Base-by-base conservation (phyloP, 192 early-diverging fungal species). In the Gigaspora rosea region DNA sequence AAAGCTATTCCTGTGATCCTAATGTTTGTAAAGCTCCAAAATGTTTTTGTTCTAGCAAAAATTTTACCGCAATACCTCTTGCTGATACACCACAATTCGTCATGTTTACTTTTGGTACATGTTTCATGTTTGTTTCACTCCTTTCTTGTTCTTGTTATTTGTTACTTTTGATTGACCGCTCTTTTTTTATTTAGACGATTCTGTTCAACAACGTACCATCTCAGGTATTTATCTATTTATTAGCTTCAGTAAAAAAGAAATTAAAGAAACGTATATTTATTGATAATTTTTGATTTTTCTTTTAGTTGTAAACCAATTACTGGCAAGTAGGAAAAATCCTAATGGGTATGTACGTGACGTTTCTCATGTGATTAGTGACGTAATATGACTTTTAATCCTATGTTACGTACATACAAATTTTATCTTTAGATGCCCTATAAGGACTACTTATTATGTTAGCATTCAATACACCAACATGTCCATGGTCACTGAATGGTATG, bases 381-480 rank as follows among this genome's bases (percentile, higher is more conserved):
- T 27, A 22, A 80, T 27, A 33, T 27, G n/a, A 18, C 2, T 49
- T 62, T 71, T 73, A 48, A 67, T 76, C 46, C 51, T 63, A 49
- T 27, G n/a, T 5, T 32, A 41, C 18, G 41, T 77, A 18, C 27
- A 33, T 27, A 27, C 27, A 27, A 27, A 27, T 27, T 27, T 27
- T 33, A 65, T 20, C 79, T 74, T 41, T 49, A 64, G 91, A 3
- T 93, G 91, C 75, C 84, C 85, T 36, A 84, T 82, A 33, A 80
- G 80, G 65, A 83, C 85, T 9, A 89, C 90, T 20, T 93, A 82
- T 82, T 93, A 86, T 78, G 84, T 87, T 1, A 87, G 86, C 56
- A 89, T 88, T 59, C 57, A 84, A 22, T 91, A 92, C 74, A 90
- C 92, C 0, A 86, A 92, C 68, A 90, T 85, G 73, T 71, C 83